These are phyloP conservation scores for Fraxinus quadrangulata DNA, from an alignment of 257 asterid genomes.

Conservation along the genomic window DNA sequence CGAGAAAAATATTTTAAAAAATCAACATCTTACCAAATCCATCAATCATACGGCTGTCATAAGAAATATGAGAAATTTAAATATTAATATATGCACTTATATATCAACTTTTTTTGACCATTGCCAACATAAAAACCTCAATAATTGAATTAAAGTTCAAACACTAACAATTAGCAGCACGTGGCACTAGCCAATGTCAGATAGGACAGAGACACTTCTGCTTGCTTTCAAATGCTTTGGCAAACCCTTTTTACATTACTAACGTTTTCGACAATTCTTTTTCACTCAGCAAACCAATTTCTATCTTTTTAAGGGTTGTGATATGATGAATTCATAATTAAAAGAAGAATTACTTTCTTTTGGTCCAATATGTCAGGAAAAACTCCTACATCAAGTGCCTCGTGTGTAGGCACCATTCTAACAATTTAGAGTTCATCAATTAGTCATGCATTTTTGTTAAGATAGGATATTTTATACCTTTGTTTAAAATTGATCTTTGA, in stretches of 20 bases:
- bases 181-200: conserved; percentile 45
- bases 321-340: conserved; percentile 28
- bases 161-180: conserved; percentile 41
- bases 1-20: too few species aligned
- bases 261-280: conserved; percentile 21
- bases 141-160: conserved; percentile 52
- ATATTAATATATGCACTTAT: background rate
- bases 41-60: background rate
- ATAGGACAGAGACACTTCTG: conserved; percentile 30
- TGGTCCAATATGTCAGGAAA: conserved; percentile 11
- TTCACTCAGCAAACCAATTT: conserved; percentile 16
- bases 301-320: conserved; percentile 15
- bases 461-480: background rate
- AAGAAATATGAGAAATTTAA: background rate
- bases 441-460: background rate
- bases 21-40: background rate
- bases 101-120: conserved; percentile 36
- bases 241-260: conserved; percentile 30
- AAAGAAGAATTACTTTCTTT: conserved; percentile 14
- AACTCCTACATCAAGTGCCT: conserved; percentile 19
- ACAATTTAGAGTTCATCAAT: background rate
- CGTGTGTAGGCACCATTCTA: conserved; percentile 24
- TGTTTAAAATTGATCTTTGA: background rate
- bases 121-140: conserved; percentile 48
- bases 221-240: conserved; percentile 23